Conservation (phyloP, 2,329 filamentous ascomycete species). For the Capronia epimyces region DNA sequence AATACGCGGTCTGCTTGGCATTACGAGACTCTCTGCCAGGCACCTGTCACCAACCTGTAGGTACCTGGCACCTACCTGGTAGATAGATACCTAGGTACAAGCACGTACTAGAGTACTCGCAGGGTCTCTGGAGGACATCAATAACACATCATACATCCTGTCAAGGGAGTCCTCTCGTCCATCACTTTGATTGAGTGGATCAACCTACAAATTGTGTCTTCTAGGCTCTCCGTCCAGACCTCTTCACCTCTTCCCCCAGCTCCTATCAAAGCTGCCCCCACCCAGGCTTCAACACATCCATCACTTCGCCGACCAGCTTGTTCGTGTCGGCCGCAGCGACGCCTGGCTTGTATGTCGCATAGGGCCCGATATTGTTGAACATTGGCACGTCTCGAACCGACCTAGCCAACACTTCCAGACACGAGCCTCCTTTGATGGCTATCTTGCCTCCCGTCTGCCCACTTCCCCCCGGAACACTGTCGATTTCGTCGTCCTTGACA, state of each 20-base stretch:
- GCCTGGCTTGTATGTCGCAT: constrained; percentile 44
- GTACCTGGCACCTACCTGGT: too few relatives aligned
- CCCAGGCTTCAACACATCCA: constrained; percentile 44
- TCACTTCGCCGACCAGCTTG: constrained; percentile 46
- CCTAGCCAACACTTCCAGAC: constrained; percentile 52
- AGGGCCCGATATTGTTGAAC: constrained; percentile 47
- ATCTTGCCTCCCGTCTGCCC: constrained; percentile 26
- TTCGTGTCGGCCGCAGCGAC: constrained; percentile 43
- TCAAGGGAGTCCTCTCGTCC: too few relatives aligned
- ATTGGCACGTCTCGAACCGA: constrained; percentile 48
- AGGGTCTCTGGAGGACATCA: too few relatives aligned
- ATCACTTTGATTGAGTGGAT: too few relatives aligned
- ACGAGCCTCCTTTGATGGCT: constrained; percentile 39
- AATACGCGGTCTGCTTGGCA: too few relatives aligned
- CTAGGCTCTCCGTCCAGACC: too few relatives aligned
- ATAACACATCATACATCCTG: too few relatives aligned
- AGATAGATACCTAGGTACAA: too few relatives aligned
- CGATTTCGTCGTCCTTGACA: constrained; percentile 45
- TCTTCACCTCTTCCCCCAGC: not conserved
- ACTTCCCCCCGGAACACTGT: not conserved
- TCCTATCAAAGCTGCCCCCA: constrained; percentile 41
- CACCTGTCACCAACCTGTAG: too few relatives aligned
- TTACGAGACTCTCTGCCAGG: too few relatives aligned
- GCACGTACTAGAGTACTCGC: too few relatives aligned
- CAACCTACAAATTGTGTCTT: too few relatives aligned